A percentile compares a stretch with the other conserved stretches of the same genome.
Evolutionary conservation across 2,329 filamentous ascomycete species (phyloP).

Genomic region (Beauveria scarabaeidicola): DNA sequence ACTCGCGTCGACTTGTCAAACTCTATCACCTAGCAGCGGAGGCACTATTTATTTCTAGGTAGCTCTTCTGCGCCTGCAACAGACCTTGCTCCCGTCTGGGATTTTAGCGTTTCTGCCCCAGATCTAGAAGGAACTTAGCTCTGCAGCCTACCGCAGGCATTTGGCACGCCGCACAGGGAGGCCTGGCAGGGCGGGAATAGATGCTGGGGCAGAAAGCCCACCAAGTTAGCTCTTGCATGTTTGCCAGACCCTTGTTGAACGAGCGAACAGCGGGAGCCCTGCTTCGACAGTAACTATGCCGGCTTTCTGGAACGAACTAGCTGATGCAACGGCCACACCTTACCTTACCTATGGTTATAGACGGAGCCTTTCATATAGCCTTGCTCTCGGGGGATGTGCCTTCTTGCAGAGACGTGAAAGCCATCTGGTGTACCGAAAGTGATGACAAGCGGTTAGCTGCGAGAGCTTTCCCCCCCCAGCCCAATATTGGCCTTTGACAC

Average conservation of each 20-base stretch:
- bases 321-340: background rate
- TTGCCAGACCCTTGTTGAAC: background rate
- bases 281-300: background rate
- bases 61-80: background rate
- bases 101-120: constrained; percentile 10
- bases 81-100: background rate
- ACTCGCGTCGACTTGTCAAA: background rate
- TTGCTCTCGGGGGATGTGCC: too few relatives aligned
- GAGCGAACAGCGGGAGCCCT: background rate
- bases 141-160: background rate
- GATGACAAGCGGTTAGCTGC: too few relatives aligned
- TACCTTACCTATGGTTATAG: background rate
- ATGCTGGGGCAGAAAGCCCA: background rate
- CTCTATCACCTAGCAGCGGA: background rate
- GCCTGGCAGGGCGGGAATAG: background rate
- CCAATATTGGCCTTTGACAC: background rate
- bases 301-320: background rate
- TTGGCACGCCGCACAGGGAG: background rate
- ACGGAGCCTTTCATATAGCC: background rate
- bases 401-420: too few relatives aligned
- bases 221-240: background rate
- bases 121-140: constrained; percentile 8
- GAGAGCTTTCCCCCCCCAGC: too few relatives aligned
- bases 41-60: background rate
- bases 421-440: too few relatives aligned